Percentiles rank a stretch among this genome's conserved stretches.
Evolutionary conservation across 495 filamentous ascomycete species (phyloP).

Genomic region (Cenococcum geophilum): DNA sequence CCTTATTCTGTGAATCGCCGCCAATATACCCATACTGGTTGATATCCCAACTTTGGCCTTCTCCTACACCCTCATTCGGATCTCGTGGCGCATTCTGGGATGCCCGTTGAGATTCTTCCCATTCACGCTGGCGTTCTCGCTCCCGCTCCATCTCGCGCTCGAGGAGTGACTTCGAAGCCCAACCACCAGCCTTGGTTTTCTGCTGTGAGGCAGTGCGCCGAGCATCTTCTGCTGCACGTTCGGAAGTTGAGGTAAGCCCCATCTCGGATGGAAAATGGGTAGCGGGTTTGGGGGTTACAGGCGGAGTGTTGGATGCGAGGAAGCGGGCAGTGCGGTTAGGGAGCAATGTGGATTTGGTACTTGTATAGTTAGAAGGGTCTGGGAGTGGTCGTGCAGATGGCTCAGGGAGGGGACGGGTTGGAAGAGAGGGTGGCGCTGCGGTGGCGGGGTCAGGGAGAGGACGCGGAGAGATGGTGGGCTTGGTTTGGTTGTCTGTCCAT

Average conservation of each 20-base stretch:
- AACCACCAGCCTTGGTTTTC: conserved; percentile 67
- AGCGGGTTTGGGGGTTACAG: conserved; percentile 42
- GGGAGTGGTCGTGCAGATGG: conserved; percentile 46
- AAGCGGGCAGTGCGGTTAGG: conserved; percentile 39
- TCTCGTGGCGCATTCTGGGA: conserved; percentile 52
- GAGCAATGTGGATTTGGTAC: conserved; percentile 7
- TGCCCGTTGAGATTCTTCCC: conserved; percentile 85
- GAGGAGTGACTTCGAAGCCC: conserved; percentile 74
- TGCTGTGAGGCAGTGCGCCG: conserved; percentile 56
- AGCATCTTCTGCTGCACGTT: conserved; percentile 64
- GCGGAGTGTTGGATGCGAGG: conserved; percentile 49
- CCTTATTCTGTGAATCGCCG: conserved; percentile 76
- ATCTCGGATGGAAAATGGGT: conserved; percentile 56
- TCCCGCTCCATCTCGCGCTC: conserved; percentile 97
- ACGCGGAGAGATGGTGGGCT: conserved; percentile 41
- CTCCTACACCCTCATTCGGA: conserved; percentile 45
- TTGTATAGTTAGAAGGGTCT: conserved; percentile 45
- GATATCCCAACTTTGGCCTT: conserved; percentile 64
- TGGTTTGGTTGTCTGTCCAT: conserved; percentile 53
- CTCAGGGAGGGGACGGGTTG: conserved; percentile 42
- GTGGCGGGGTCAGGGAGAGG: conserved; percentile 28
- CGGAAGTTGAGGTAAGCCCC: conserved; percentile 46
- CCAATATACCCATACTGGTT: conserved; percentile 84
- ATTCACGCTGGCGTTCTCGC: conserved; percentile 84
- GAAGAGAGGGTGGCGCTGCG: conserved; percentile 30